Base-by-base conservation (phyloP, 176 grass and related monocot species). In the Rhynchospora tenuis region DNA sequence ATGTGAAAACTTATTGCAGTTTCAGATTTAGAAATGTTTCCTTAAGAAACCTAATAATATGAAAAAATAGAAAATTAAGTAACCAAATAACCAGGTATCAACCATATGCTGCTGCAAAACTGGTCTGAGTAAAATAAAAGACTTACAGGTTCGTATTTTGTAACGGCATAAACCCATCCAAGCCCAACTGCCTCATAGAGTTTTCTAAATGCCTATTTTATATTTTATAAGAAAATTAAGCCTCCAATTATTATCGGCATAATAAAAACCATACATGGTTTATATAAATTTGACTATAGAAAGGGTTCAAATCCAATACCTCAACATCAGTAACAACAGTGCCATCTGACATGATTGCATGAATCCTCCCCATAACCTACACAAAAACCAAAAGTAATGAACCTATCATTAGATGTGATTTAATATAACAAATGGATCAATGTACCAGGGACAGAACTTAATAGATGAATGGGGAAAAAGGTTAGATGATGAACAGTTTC, bases 81-180 rank as follows among this genome's bases (percentile, higher is more conserved):
- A 73, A 51, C 7, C 1, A 67, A 22, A 54, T 75, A 7, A 54
- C 72, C 72, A 55, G 48, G 1, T 75, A 76, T 20, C 13, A 76
- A 48, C 23, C 54, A 48, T 22, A 51, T 22, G 11, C 2, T 74
- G 14, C 10, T 74, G 44, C 70, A 70, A 0, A 51, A 51, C 45
- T 74, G 22, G 44, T n/a, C 19, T 12, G 10, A 27, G n/a, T 24
- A 50, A 48, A 86, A 28, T 78, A 19, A 65, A 85, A 38, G 23
- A 98, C 92, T 94, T 95, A 98, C 95, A 80, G 95, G 95, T 48
- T 95, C 86, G 72, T 91, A 95, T 73, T 95, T 95, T 57, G 95
- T 98, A 87, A 95, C 64, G 69, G 92, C 90, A 91, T 98, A 98
- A 85, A 98, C 50, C 95, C 95, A 98, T 75, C 95, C 95, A 64